phyloP scores from a whole-genome alignment of 2,329 filamentous ascomycete genomes.

The Arachnomyces sp. region DNA sequence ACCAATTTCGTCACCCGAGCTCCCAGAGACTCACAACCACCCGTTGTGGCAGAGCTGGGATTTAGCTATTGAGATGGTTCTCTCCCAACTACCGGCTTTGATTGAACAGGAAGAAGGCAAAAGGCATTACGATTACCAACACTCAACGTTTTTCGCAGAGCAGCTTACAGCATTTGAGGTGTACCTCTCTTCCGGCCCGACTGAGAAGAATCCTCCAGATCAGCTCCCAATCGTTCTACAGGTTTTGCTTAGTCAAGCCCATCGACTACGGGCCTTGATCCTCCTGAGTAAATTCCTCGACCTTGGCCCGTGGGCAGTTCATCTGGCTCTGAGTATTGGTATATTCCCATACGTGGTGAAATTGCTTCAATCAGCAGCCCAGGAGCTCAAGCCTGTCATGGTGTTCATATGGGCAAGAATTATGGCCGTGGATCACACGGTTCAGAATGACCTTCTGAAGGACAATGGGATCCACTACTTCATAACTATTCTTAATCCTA shows the following conservation, averaged over 20 bases:
- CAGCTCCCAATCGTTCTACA: slow-evolving; percentile 94
- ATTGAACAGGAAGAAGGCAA: slow-evolving; percentile 67
- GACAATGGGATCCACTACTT: slow-evolving; percentile 98
- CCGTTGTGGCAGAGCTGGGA: slow-evolving; percentile 98
- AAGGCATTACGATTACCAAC: slow-evolving; percentile 80
- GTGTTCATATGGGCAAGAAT: slow-evolving; percentile 98
- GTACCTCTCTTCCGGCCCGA: slow-evolving; percentile 76
- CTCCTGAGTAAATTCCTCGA: slow-evolving; percentile 89
- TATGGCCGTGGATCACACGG: slow-evolving; percentile 87
- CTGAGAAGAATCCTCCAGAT: slow-evolving; percentile 80
- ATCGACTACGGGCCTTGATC: slow-evolving; percentile 82
- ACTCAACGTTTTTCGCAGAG: slow-evolving; percentile 93
- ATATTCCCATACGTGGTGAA: slow-evolving; percentile 99
- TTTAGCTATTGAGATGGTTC: slow-evolving; percentile 87
- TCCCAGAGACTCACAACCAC: slow-evolving; percentile 94
- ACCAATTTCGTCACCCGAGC: slow-evolving; percentile 79
- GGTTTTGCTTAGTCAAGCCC: slow-evolving; percentile 90
- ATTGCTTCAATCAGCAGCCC: slow-evolving; percentile 84
- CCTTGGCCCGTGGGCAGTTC: slow-evolving; percentile 96
- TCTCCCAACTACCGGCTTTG: slow-evolving; percentile 79
- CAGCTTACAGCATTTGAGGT: slow-evolving; percentile 96
- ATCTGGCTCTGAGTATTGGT: slow-evolving; percentile 90
- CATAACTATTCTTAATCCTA: slow-evolving; percentile 80
- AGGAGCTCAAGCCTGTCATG: slow-evolving; percentile 96
- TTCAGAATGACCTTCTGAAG: slow-evolving; percentile 88